These are phyloP conservation scores for Coniosporium tulheliwenetii DNA, from an alignment of 2,329 filamentous ascomycete species.

Conservation along the genomic window DNA sequence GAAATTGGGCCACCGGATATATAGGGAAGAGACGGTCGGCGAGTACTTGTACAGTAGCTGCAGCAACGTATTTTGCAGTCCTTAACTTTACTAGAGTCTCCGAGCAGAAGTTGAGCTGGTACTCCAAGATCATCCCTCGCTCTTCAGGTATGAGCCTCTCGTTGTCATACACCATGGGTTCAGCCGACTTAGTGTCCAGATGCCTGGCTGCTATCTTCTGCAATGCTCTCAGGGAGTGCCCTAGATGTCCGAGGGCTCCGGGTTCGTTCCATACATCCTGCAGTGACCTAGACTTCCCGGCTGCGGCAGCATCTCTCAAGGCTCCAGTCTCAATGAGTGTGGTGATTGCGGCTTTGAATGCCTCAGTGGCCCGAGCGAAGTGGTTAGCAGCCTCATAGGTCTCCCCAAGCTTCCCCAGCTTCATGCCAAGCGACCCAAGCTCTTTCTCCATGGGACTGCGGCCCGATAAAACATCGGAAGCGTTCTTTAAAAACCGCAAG, in stretches of 20 bases:
- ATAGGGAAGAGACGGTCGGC: constrained; percentile 8
- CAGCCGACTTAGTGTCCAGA: not conserved
- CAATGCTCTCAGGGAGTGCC: constrained; percentile 42
- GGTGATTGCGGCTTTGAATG: constrained; percentile 45
- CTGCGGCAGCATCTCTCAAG: constrained; percentile 35
- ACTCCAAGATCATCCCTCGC: constrained; percentile 25
- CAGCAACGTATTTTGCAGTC: constrained; percentile 10
- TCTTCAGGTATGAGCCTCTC: constrained; percentile 10
- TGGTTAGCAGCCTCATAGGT: constrained; percentile 38
- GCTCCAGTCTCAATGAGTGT: constrained; percentile 44
- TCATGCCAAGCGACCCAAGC: constrained; percentile 43
- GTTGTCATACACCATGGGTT: constrained; percentile 17
- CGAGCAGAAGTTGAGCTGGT: constrained; percentile 20
- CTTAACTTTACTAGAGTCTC: not conserved
- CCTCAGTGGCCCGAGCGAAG: constrained; percentile 16
- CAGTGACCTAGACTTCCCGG: constrained; percentile 35
- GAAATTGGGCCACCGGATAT: constrained; percentile 13
- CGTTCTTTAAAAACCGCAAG: constrained; percentile 44
- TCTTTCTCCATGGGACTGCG: constrained; percentile 39
- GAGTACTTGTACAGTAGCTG: not conserved
- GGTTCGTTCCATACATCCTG: constrained; percentile 36
- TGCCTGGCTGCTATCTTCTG: constrained; percentile 32
- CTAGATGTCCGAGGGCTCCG: constrained; percentile 36
- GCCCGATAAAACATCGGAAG: constrained; percentile 45
- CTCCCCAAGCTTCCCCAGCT: constrained; percentile 52